Evolutionary conservation across 2,329 filamentous ascomycete genomes (phyloP).

Genomic region (Pseudonectria buxi): DNA sequence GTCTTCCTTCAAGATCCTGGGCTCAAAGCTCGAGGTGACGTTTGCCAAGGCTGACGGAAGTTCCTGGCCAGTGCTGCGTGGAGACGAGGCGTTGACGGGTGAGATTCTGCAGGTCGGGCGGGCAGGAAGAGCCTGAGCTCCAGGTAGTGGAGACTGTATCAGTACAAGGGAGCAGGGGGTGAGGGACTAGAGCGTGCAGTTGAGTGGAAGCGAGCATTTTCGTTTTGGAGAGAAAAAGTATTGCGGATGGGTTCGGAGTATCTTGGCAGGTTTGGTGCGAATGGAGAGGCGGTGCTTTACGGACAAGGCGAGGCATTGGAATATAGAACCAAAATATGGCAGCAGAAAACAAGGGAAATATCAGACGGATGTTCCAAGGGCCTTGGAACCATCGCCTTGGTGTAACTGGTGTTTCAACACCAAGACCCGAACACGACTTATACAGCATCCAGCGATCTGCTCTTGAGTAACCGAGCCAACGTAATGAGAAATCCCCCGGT

Average conservation of each 20-base stretch:
- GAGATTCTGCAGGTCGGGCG: constrained; percentile 87
- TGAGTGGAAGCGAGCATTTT: neutral
- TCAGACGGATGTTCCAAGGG: too few relatives aligned
- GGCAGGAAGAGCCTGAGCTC: constrained; percentile 51
- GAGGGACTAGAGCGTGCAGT: constrained; percentile 4
- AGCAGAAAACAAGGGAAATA: too few relatives aligned
- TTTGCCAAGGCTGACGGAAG: constrained; percentile 65
- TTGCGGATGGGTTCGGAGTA: neutral
- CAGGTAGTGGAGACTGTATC: neutral
- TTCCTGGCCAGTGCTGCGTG: constrained; percentile 80
- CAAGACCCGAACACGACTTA: too few relatives aligned
- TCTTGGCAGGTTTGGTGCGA: neutral
- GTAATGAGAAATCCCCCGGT: neutral
- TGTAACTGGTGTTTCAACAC: too few relatives aligned
- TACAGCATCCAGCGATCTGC: too few relatives aligned
- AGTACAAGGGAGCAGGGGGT: constrained; percentile 1
- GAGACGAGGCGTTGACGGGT: constrained; percentile 60
- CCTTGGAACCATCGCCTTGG: too few relatives aligned
- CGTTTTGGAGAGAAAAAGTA: neutral
- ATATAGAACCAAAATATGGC: too few relatives aligned
- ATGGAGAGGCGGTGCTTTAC: too few relatives aligned
- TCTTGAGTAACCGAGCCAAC: too few relatives aligned
- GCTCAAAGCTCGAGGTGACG: constrained; percentile 80
- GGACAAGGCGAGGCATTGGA: too few relatives aligned
- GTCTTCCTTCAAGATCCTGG: constrained; percentile 73